phyloP scores from a whole-genome alignment of 306 rosid genomes.

The Glycine soja region DNA sequence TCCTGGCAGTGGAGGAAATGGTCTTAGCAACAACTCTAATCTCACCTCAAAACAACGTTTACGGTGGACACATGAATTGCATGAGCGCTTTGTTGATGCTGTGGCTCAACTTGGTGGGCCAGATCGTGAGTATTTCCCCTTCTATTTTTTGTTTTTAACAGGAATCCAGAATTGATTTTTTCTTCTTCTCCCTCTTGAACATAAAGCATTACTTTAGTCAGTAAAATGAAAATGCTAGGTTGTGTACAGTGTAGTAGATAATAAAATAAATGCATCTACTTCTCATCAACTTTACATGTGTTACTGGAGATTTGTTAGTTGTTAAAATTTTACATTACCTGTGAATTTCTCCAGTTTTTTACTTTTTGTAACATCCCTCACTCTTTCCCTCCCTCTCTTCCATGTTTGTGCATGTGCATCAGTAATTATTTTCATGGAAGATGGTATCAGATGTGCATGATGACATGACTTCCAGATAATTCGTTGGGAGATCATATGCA shows the following conservation, averaged over 20 bases:
- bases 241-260: not conserved
- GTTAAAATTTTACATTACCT: not conserved
- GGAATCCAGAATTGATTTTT: slow-evolving; percentile 28
- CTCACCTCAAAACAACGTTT: slow-evolving; percentile 85
- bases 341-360: not conserved
- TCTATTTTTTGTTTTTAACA: slow-evolving; percentile 35
- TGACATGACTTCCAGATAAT: not conserved
- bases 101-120: slow-evolving; percentile 99
- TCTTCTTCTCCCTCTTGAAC: slow-evolving; percentile 6
- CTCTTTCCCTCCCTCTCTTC: not conserved
- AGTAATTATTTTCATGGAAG: not conserved
- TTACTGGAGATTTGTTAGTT: not conserved
- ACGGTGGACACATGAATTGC: slow-evolving; percentile 97
- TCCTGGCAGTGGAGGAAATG: slow-evolving; percentile 68
- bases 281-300: slow-evolving; percentile 30
- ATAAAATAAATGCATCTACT: slow-evolving; percentile 3
- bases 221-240: not conserved
- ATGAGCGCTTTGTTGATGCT: slow-evolving; percentile 95
- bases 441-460: not conserved
- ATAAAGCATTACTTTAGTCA: slow-evolving; percentile 32
- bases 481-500: too few relatives aligned
- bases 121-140: slow-evolving; percentile 81
- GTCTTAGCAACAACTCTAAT: slow-evolving; percentile 63
- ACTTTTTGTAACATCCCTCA: not conserved
- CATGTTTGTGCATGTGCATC: not conserved